A percentile compares a stretch with the other conserved stretches of the same genome.
Conservation (phyloP, 208 protist genomes). For the Wallacemonas sp. region DNA sequence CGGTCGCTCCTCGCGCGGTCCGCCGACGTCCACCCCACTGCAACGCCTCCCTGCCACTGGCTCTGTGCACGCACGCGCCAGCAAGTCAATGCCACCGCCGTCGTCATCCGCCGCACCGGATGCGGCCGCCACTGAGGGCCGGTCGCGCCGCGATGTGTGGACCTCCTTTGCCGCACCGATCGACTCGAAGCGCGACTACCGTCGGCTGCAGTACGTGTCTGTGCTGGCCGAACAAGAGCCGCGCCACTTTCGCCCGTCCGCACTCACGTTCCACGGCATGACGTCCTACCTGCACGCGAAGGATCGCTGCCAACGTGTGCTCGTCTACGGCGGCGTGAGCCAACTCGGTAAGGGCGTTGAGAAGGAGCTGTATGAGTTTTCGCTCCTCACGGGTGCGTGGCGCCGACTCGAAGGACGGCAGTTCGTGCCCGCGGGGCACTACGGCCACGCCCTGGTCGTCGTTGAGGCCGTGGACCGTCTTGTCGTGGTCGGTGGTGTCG, state of each 20-base stretch:
- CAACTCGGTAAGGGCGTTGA: slow-evolving; percentile 30
- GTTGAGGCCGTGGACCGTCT: slow-evolving; percentile 53
- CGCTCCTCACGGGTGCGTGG: slow-evolving; percentile 73
- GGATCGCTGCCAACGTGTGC: slow-evolving; percentile 72
- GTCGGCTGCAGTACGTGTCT: slow-evolving; percentile 57
- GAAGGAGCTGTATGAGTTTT: slow-evolving; percentile 88
- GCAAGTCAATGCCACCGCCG: slow-evolving; percentile 18
- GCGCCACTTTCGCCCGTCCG: slow-evolving; percentile 66
- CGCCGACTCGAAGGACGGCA: slow-evolving; percentile 74
- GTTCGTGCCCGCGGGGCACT: slow-evolving; percentile 72
- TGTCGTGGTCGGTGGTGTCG: slow-evolving; percentile 77
- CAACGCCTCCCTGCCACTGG: slow-evolving; percentile 25
- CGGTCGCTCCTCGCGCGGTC: background rate
- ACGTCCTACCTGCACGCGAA: slow-evolving; percentile 50
- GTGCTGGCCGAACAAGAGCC: slow-evolving; percentile 40
- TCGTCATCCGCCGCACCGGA: background rate
- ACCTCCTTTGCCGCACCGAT: slow-evolving; percentile 51
- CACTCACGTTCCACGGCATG: slow-evolving; percentile 68
- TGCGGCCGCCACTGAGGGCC: background rate
- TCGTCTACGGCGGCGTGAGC: slow-evolving; percentile 78
- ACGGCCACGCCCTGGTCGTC: slow-evolving; percentile 71
- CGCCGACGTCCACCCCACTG: slow-evolving; percentile 35
- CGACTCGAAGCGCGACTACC: slow-evolving; percentile 50
- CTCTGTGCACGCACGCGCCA: background rate
- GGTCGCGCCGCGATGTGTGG: slow-evolving; percentile 72